phyloP scores from a whole-genome alignment of 2,329 filamentous ascomycete genomes.

The Penicillium polonicum region DNA sequence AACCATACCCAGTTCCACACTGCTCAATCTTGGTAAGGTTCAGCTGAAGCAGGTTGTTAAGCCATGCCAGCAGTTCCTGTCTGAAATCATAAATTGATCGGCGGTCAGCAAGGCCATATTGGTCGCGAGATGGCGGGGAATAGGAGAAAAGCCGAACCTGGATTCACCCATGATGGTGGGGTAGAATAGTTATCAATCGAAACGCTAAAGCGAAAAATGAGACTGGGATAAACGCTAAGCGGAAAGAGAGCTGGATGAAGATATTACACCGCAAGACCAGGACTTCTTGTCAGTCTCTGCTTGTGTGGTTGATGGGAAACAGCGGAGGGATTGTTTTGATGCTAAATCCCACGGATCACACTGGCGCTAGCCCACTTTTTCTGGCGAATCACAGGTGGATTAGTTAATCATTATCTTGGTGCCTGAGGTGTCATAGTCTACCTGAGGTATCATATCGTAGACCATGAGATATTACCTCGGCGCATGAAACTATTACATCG shows the following conservation, averaged over 20 bases:
- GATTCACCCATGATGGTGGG: constrained; percentile 65
- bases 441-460: not conserved
- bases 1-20: constrained; percentile 87
- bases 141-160: constrained; percentile 48
- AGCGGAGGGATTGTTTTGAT: constrained; percentile 73
- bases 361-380: constrained; percentile 18
- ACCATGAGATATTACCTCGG: not conserved
- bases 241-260: not conserved
- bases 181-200: constrained; percentile 19
- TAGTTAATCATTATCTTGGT: constrained; percentile 36
- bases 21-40: constrained; percentile 99
- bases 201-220: constrained; percentile 7
- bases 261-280: constrained; percentile 14
- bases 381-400: constrained; percentile 48
- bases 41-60: constrained; percentile 95
- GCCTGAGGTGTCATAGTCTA: constrained; percentile 14
- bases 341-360: constrained; percentile 29
- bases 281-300: constrained; percentile 16
- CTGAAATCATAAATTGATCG: constrained; percentile 48
- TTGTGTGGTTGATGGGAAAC: constrained; percentile 25
- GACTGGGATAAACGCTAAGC: constrained; percentile 4
- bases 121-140: constrained; percentile 13
- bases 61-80: constrained; percentile 94
- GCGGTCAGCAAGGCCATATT: constrained; percentile 13
- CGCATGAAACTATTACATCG: not conserved